These are phyloP conservation scores for Candida tammaniensis DNA, from an alignment of 805 yeast species.

Conservation along the genomic window DNA sequence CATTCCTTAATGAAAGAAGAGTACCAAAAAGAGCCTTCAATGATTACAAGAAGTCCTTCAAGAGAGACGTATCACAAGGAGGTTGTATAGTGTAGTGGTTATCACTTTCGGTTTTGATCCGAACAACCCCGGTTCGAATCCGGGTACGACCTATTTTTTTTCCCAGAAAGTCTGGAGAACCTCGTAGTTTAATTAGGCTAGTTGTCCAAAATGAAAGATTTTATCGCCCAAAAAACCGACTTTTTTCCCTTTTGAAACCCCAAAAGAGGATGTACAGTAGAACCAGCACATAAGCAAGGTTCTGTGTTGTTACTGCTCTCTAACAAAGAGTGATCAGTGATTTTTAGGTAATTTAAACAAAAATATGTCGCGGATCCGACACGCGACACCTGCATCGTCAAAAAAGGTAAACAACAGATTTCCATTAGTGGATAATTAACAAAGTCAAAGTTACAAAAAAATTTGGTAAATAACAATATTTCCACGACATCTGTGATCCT, in stretches of 20 bases:
- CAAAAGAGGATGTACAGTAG: constrained; percentile 3
- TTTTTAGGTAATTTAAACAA: no score
- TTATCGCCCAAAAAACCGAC: constrained; percentile 5
- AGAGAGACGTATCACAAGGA: no score
- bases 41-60: no score
- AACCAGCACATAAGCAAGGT: not conserved
- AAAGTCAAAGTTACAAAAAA: not conserved
- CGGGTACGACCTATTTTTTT: constrained; percentile 54
- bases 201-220: not conserved
- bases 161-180: not conserved
- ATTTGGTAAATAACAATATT: not conserved
- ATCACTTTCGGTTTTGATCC: constrained; percentile 83
- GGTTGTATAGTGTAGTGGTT: constrained; percentile 63
- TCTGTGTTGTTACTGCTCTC: not conserved
- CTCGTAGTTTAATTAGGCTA: not conserved
- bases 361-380: no score
- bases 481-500: not conserved
- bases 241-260: no score
- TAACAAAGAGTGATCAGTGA: no score
- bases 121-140: constrained; percentile 83
- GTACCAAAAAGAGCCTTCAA: no score
- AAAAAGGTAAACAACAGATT: not conserved
- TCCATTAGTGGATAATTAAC: not conserved
- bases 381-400: not conserved
- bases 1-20: no score